Base-by-base conservation (phyloP, 202 grass and related monocot genomes). In the Eragrostis tef region DNA sequence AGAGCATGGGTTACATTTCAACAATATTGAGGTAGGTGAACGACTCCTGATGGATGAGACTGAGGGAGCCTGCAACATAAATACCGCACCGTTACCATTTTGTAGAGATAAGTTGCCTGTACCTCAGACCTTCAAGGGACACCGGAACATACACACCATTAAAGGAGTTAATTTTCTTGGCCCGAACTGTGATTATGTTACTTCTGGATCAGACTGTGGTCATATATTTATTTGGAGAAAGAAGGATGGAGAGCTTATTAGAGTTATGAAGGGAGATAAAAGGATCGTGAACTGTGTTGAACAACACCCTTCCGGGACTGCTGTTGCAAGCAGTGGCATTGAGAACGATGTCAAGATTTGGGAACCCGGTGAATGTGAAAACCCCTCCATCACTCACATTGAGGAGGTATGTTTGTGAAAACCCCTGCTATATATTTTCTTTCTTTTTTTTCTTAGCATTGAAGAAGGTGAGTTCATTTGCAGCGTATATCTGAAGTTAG, bases 141-240 rank as follows among this genome's bases (percentile, higher is more conserved):
- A 98, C 49, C 9, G 4, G 24, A 98, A 98, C 50, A 51, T 6
- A 71, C 58, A 87, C 9, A 98, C 90, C 16, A 65, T 94, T n/a
- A 98, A 98, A 73, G 95, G 92, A 46, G 95, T 85, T 56, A 88
- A 71, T 72, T 98, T 94, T 76, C 89, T 98, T 65, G 95, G 95
- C 29, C 95, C 92, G 15, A 85, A 89, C 71, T 94, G 80, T 73
- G 95, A 98, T 71, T 98, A 93, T 86, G 90, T 94, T 74, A 76
- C 88, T 25, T 91, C 90, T 50, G 95, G 95, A 26, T 98, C 95
- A 59, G 92, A 98, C 73, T 89, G 86, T 47, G 92, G 88, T 6
- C 57, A 60, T 70, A 69, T 87, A 75, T 93, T 93, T 80, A 88
- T 98, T 80, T 98, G 95, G 95, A 90, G 86, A 61, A 98, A 94